Evolutionary conservation across 2,329 filamentous ascomycete genomes (phyloP).

Genomic region (Verticillium nonalfalfae): DNA sequence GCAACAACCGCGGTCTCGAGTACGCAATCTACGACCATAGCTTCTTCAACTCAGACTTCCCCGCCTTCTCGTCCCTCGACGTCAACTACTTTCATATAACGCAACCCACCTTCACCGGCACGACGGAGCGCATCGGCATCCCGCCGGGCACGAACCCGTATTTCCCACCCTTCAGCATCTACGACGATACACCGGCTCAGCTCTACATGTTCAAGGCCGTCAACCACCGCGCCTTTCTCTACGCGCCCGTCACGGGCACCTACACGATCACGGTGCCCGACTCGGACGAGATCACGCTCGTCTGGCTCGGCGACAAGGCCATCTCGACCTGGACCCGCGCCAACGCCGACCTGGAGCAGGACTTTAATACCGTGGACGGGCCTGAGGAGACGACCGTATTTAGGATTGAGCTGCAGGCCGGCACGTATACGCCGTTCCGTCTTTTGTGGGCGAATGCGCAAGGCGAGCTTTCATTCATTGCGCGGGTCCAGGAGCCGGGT

Average conservation of each 20-base stretch:
- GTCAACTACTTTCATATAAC: background rate
- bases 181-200: background rate
- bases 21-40: background rate
- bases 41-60: background rate
- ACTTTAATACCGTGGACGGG: background rate
- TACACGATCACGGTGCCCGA: background rate
- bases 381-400: background rate
- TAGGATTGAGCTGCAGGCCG: background rate
- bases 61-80: background rate
- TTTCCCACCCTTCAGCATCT: slow-evolving; percentile 1
- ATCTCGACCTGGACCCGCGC: background rate
- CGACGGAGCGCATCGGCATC: background rate
- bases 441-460: slow-evolving; percentile 2
- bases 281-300: slow-evolving; percentile 2
- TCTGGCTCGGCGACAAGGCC: slow-evolving; percentile 3
- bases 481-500: background rate
- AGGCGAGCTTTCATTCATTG: background rate
- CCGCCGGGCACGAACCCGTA: background rate
- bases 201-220: slow-evolving; percentile 1
- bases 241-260: slow-evolving; percentile 1
- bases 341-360: slow-evolving; percentile 1
- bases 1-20: background rate
- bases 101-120: background rate
- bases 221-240: slow-evolving; percentile 3
- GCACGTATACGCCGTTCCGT: slow-evolving; percentile 1